A percentile compares a stretch with the other conserved stretches of the same genome.
These are phyloP conservation scores for Gentiana macrophylla DNA, from an alignment of 257 asterid genomes.

Conservation along the genomic window DNA sequence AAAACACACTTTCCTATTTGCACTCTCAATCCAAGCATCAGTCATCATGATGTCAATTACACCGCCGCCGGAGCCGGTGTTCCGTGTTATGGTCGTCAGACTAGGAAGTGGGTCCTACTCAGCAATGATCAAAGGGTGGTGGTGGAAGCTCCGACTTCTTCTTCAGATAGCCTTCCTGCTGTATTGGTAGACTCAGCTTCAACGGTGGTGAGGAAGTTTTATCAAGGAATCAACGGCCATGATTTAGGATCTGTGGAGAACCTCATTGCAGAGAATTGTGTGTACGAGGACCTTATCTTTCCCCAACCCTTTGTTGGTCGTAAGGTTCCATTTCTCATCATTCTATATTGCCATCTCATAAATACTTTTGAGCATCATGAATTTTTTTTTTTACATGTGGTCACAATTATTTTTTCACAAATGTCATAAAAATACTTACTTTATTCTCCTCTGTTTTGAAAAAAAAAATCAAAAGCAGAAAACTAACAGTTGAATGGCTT, in stretches of 20 bases:
- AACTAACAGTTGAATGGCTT: no score
- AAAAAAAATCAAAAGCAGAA: no score
- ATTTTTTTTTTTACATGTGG: neutral
- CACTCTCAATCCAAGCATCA: neutral
- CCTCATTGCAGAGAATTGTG: constrained; percentile 55
- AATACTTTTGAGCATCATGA: neutral
- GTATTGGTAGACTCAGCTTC: constrained; percentile 28
- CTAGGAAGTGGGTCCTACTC: constrained; percentile 14
- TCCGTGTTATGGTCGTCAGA: neutral
- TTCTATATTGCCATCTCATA: no score
- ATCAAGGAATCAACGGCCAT: constrained; percentile 62
- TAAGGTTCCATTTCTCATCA: constrained; percentile 27
- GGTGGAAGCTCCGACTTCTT: constrained; percentile 10
- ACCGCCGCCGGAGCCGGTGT: neutral
- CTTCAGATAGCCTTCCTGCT: neutral
- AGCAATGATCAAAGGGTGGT: constrained; percentile 19
- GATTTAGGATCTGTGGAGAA: constrained; percentile 50
- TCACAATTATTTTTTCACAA: neutral
- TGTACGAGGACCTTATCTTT: constrained; percentile 78
- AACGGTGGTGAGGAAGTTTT: constrained; percentile 68
- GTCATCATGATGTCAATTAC: constrained; percentile 3
- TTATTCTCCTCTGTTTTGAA: no score
- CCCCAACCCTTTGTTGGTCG: constrained; percentile 67
- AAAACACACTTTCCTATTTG: neutral
- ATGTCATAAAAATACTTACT: no score